Percentiles rank a stretch among this genome's conserved stretches.
Evolutionary conservation across 2,329 filamentous ascomycete species (phyloP).

Genomic region (Furcasterigmium furcatum): DNA sequence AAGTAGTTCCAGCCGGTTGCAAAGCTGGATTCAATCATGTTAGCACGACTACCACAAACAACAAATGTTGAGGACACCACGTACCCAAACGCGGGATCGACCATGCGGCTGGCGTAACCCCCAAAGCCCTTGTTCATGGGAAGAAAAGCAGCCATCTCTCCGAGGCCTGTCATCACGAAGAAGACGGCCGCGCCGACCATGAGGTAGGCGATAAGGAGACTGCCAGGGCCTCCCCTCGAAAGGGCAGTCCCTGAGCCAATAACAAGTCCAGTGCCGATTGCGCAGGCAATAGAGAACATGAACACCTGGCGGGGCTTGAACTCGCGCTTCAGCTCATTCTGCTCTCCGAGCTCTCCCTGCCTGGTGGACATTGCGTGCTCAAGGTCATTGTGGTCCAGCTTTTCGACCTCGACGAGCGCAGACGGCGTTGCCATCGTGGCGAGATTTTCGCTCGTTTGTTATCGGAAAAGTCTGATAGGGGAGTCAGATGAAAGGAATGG

Average conservation of each 20-base stretch:
- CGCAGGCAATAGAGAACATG: conserved; percentile 34
- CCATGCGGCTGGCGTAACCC: conserved; percentile 23
- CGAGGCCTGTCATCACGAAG: conserved; percentile 48
- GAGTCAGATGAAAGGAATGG: not conserved
- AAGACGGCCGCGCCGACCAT: conserved; percentile 47
- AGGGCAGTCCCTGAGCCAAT: conserved; percentile 49
- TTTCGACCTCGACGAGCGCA: not conserved
- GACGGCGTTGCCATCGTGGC: not conserved
- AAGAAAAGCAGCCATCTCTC: conserved; percentile 26
- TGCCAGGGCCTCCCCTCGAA: conserved; percentile 39
- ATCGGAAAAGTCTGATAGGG: not conserved
- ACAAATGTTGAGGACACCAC: not conserved
- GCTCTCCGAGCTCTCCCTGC: not conserved
- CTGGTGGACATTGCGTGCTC: not conserved
- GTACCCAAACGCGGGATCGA: conserved; percentile 25
- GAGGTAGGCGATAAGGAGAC: conserved; percentile 33
- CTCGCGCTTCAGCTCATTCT: conserved; percentile 7
- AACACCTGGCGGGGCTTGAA: conserved; percentile 24
- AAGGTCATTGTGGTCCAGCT: not conserved
- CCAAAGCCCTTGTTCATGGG: conserved; percentile 22
- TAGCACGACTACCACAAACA: not conserved
- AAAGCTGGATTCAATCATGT: conserved; percentile 20
- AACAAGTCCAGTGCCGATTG: too few relatives aligned
- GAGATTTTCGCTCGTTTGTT: not conserved
- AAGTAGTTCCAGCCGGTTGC: conserved; percentile 46